phyloP scores from a whole-genome alignment of 441 rosid species.

The Syzygium syzygioides region DNA sequence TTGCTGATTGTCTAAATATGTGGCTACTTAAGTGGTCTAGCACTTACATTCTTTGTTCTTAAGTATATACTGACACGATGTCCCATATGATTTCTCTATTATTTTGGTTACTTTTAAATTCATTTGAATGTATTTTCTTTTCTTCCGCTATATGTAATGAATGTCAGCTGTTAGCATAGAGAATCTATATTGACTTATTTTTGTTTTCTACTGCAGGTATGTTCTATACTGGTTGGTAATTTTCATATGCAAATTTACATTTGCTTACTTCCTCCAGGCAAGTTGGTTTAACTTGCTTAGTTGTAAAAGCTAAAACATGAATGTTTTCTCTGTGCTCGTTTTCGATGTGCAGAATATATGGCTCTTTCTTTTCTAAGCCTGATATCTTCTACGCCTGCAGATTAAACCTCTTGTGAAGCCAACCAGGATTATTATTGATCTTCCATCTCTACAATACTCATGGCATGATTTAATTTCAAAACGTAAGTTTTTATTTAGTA shows the following conservation, averaged over 20 bases:
- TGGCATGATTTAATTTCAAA: conserved; percentile 98
- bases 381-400: conserved; percentile 33
- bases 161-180: neutral
- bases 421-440: conserved; percentile 43
- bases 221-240: conserved; percentile 93
- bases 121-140: neutral
- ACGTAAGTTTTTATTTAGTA: conserved; percentile 37
- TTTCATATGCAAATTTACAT: conserved; percentile 80
- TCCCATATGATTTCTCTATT: neutral
- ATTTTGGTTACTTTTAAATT: neutral
- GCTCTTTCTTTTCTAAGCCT: neutral
- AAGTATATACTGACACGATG: neutral
- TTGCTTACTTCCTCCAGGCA: conserved; percentile 99
- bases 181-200: neutral
- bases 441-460: conserved; percentile 51
- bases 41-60: neutral
- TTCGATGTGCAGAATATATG: neutral
- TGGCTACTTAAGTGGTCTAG: neutral
- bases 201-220: conserved; percentile 48
- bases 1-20: neutral
- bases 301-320: neutral
- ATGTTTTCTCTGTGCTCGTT: neutral
- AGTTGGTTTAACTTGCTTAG: conserved; percentile 12
- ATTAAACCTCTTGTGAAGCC: conserved; percentile 89
- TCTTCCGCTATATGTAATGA: neutral